phyloP scores from a whole-genome alignment of 305 asterid species.

The Solanum aculeatissimum region DNA sequence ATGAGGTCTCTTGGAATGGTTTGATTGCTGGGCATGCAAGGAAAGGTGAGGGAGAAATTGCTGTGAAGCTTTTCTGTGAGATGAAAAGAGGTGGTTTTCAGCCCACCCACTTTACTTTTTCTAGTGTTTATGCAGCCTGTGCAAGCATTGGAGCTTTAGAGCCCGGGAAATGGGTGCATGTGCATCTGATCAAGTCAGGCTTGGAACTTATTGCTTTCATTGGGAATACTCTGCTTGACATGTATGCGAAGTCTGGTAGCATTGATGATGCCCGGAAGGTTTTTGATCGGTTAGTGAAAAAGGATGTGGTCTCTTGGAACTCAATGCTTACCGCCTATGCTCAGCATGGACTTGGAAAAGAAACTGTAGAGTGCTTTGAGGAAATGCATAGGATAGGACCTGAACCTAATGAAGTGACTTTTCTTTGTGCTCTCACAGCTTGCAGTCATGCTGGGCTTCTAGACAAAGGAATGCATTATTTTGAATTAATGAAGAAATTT shows the following conservation, averaged over 20 bases:
- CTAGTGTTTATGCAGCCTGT: constrained; percentile 65
- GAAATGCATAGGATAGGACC: constrained; percentile 41
- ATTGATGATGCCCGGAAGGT: constrained; percentile 63
- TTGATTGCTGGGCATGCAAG: constrained; percentile 73
- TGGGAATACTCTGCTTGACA: constrained; percentile 72
- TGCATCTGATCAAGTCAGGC: constrained; percentile 64
- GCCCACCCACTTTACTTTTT: constrained; percentile 64
- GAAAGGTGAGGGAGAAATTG: constrained; percentile 52
- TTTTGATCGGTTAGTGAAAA: constrained; percentile 41
- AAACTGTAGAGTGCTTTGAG: constrained; percentile 49
- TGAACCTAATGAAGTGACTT: constrained; percentile 53
- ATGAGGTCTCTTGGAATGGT: constrained; percentile 84
- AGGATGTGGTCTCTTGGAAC: constrained; percentile 77
- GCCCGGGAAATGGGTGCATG: constrained; percentile 78
- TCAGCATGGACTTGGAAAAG: constrained; percentile 71
- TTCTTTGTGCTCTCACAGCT: constrained; percentile 65
- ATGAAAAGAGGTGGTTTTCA: constrained; percentile 54
- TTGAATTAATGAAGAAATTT: constrained; percentile 50
- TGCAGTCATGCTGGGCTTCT: constrained; percentile 84
- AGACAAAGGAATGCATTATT: constrained; percentile 59
- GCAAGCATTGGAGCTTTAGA: constrained; percentile 69
- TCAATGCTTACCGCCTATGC: constrained; percentile 84
- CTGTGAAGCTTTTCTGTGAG: constrained; percentile 43
- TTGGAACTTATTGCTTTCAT: constrained; percentile 47
- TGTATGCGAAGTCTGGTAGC: constrained; percentile 85